Evolutionary conservation across 805 yeast genomes (phyloP).

Genomic region (Zygoascus biomembranicola): DNA sequence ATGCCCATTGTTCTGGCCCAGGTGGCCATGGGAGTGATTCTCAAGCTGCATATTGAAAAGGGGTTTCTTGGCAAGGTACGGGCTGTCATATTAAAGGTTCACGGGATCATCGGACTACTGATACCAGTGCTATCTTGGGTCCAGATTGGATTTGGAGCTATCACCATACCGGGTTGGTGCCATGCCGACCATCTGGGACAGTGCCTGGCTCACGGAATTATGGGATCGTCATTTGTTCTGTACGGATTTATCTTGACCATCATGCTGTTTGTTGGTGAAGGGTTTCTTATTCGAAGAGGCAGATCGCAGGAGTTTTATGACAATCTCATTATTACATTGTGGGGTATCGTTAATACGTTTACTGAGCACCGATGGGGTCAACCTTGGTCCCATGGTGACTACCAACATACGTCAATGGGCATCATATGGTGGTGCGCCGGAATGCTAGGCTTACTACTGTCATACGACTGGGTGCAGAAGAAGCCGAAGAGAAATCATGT

Average conservation of each 20-base stretch:
- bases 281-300: constrained; percentile 33
- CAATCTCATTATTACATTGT: constrained; percentile 65
- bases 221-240: constrained; percentile 81
- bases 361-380: constrained; percentile 98
- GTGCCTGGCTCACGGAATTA: constrained; percentile 93
- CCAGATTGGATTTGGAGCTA: constrained; percentile 69
- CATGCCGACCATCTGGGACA: constrained; percentile 76
- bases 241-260: constrained; percentile 67
- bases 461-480: constrained; percentile 45
- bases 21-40: constrained; percentile 29
- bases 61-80: constrained; percentile 30
- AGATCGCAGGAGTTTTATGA: constrained; percentile 82
- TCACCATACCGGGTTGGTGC: constrained; percentile 82
- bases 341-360: constrained; percentile 93
- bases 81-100: constrained; percentile 22
- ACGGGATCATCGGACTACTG: constrained; percentile 25
- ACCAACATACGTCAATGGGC: constrained; percentile 95
- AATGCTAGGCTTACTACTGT: constrained; percentile 67
- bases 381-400: constrained; percentile 86
- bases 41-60: constrained; percentile 30
- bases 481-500: constrained; percentile 55
- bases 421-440: constrained; percentile 97
- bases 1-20: constrained; percentile 26
- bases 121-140: constrained; percentile 60
- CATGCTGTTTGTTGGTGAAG: constrained; percentile 65